phyloP scores from a whole-genome alignment of 2,329 filamentous ascomycete species.

The Dactylonectria macrodidyma region DNA sequence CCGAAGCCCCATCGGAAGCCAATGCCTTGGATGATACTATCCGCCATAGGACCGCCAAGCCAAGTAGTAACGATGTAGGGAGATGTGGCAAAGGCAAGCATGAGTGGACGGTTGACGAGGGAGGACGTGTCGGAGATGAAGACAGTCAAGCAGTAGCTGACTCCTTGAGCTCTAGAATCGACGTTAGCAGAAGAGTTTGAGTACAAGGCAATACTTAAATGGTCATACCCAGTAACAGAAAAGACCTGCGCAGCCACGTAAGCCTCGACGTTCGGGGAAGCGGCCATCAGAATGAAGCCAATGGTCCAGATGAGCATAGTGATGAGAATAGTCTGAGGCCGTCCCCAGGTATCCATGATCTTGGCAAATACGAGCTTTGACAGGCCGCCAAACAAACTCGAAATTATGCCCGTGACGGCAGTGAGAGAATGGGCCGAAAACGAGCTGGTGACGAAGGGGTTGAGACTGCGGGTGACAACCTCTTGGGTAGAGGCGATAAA shows the following conservation, averaged over 20 bases:
- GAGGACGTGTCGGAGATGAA: slow-evolving; percentile 79
- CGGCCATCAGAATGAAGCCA: slow-evolving; percentile 73
- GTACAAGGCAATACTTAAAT: not conserved
- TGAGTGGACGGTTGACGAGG: slow-evolving; percentile 75
- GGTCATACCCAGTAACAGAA: slow-evolving; percentile 53
- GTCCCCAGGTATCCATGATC: slow-evolving; percentile 73
- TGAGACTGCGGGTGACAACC: slow-evolving; percentile 52
- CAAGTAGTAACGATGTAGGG: slow-evolving; percentile 78
- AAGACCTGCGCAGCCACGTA: slow-evolving; percentile 73
- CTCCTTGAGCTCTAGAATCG: slow-evolving; percentile 60
- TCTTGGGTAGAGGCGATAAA: slow-evolving; percentile 62
- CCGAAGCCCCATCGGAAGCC: slow-evolving; percentile 80
- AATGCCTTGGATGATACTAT: slow-evolving; percentile 64
- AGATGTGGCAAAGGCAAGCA: slow-evolving; percentile 74
- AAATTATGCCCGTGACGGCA: slow-evolving; percentile 64
- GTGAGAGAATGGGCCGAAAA: slow-evolving; percentile 65
- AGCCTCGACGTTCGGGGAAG: slow-evolving; percentile 58
- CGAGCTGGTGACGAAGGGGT: slow-evolving; percentile 59
- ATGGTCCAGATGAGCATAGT: slow-evolving; percentile 63
- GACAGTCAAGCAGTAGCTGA: slow-evolving; percentile 65
- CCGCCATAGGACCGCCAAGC: slow-evolving; percentile 71
- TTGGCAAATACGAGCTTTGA: slow-evolving; percentile 74
- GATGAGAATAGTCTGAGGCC: slow-evolving; percentile 69
- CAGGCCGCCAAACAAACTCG: slow-evolving; percentile 66
- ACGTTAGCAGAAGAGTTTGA: slow-evolving; percentile 43